Base-by-base conservation (phyloP, 768 basidiomycete species). In the Lentinula lateritia region DNA sequence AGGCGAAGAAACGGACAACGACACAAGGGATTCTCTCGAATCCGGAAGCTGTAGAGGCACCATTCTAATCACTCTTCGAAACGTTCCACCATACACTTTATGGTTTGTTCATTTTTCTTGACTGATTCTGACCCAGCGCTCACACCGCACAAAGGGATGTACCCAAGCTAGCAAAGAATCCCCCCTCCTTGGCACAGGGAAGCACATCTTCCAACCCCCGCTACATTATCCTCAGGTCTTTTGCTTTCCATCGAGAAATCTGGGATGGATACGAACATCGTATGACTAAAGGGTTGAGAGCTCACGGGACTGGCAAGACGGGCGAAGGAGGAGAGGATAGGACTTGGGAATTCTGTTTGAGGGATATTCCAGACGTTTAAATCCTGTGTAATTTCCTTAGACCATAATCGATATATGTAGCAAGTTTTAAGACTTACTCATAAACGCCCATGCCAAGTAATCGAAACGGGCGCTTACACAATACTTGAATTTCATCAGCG, bases 261-360 rank as follows among this genome's bases (percentile, higher is more conserved):
- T 98, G 93, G 86, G 83, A 82, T 52, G 93, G 92, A 1, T 98
- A 98, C 67, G 88, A 88, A 66, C 96, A 98, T 71, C 78, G 92
- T n/a, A 90, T 96, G 87, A 97, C 96, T 3, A 90, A 94, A 68
- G 95, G 95, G 5, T 92, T 83, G 76, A 80, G 83, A 70, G 90
- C 72, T 0, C 82, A 82, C 69, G 88, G 84, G 34, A 82, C 76
- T 43, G 84, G 82, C 32, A 87, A 72, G 75, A 91, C 84, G 12
- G 90, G 85, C 41, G 85, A 84, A 68, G 88, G 84, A 8, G 90
- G 86, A 52, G 90, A 87, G 66, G 90, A 93, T 65, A 78, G 92
- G 62, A 94, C 91, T 64, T 95, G 93, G 93, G 91, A 95, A 72
- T 94, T 95, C 73, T 93, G 53, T 41, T 41, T 54, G 38, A 54